Evolutionary conservation across 495 filamentous ascomycete species (phyloP), one percentile per base, ranked within the genome.

Genomic region (Penicillium canariense): DNA sequence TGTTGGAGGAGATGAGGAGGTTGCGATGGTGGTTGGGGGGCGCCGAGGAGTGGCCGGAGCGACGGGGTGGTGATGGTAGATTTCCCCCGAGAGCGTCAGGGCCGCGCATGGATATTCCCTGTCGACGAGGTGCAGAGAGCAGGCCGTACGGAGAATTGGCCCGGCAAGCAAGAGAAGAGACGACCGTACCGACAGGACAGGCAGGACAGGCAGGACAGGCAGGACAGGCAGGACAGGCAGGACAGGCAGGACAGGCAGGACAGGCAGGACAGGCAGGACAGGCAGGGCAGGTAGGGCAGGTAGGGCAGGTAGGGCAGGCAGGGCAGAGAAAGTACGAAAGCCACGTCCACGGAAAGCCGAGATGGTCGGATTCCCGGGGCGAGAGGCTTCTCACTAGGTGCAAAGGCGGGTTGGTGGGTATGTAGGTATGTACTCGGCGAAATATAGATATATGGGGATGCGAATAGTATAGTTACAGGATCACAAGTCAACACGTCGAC

Each of bases 41-140:
- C 22, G 22, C 5, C 12, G 26, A 46, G 17, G 26, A 46, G 30
- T 3, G 43, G n/a, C 17, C n/a, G 30, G 26, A 46, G 25, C 9
- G 31, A 15, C 28, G n/a, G 43, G 8, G 25, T 48, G 22, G 31
- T 34, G 28, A 48, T 30, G 31, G 6, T 3, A 48, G 42, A 49
- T 54, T 56, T 52, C 12, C 48, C 48, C 48, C 48, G 48, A 52
- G 31, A 39, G 15, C 9, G 23, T 8, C n/a, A 23, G 43, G 27
- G 34, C 35, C 30, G 28, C 49, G 39, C 60, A 57, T 60, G 60
- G 60, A 54, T 60, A 2, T 47, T 60, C 60, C 60, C 46, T 60
- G 60, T 57, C 48, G 43, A 42, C 42, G 35, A 32, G 42, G 48
- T 31, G 52, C 34, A 39, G 34, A 51, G 11, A 36, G 36, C 25